These are phyloP conservation scores for Puccinia novopanici DNA, from an alignment of 1,284 basidiomycete species.

Conservation along the genomic window DNA sequence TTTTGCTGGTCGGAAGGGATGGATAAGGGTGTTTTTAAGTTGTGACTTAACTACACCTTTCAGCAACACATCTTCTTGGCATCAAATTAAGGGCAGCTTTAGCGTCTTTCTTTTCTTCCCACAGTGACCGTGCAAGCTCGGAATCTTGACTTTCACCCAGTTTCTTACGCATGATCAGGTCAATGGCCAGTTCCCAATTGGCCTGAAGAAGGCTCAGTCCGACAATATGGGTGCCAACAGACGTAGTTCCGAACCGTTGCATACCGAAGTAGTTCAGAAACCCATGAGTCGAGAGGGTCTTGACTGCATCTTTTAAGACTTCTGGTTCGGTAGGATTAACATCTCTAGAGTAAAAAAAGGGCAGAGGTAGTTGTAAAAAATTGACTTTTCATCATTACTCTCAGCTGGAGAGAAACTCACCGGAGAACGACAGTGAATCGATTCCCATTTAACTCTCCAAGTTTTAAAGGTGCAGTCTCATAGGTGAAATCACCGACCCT, in stretches of 20 bases:
- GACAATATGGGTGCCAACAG: conserved; percentile 90
- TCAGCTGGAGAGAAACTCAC: neutral
- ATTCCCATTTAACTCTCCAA: conserved; percentile 95
- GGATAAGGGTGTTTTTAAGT: neutral
- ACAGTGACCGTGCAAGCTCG: conserved; percentile 54
- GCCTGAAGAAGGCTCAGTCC: conserved; percentile 83
- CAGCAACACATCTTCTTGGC: conserved; percentile 48
- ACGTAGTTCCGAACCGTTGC: conserved; percentile 97
- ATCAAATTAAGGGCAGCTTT: conserved; percentile 36
- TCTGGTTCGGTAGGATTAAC: conserved; percentile 74
- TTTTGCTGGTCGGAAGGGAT: neutral
- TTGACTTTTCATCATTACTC: neutral
- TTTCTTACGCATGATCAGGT: conserved; percentile 76
- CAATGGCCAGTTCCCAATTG: conserved; percentile 83
- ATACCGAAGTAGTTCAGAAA: conserved; percentile 98
- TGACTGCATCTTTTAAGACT: conserved; percentile 73
- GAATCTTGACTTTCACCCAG: conserved; percentile 89
- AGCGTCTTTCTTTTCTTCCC: conserved; percentile 44
- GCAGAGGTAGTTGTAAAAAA: neutral
- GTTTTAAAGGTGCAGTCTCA: conserved; percentile 74
- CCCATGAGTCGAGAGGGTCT: conserved; percentile 77
- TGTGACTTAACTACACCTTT: conserved; percentile 37
- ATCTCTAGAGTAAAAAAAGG: conserved; percentile 61
- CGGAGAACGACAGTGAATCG: conserved; percentile 90
- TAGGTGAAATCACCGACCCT: conserved; percentile 87